These are phyloP conservation scores for Raddia distichophylla DNA, from an alignment of 176 grass and related monocot genomes.

Conservation along the genomic window DNA sequence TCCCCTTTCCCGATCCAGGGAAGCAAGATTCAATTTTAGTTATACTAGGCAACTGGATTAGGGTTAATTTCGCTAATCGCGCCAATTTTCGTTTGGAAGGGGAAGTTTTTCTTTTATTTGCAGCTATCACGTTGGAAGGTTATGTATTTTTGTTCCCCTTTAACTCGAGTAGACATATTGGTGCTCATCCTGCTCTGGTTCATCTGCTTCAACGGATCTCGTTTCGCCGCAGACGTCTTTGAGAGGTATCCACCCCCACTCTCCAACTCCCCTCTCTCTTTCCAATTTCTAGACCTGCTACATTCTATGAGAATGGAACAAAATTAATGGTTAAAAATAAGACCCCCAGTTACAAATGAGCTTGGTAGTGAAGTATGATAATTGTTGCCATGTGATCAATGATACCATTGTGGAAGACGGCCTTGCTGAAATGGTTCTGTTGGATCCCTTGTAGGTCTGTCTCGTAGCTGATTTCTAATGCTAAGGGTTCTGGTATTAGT, in stretches of 20 bases:
- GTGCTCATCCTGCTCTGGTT: conserved; percentile 78
- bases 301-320: background rate
- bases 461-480: background rate
- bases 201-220: conserved; percentile 74
- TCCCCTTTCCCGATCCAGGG: background rate
- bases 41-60: background rate
- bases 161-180: conserved; percentile 69
- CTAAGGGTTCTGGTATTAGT: background rate
- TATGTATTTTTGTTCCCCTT: conserved; percentile 16
- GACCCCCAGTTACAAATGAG: background rate
- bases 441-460: background rate
- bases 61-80: background rate
- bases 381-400: background rate
- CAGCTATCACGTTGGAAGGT: background rate
- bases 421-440: background rate
- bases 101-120: background rate
- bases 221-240: conserved; percentile 61
- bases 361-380: background rate
- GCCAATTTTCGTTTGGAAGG: background rate
- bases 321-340: background rate
- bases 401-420: background rate
- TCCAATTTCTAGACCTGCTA: background rate
- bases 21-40: background rate
- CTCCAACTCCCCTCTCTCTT: too few relatives aligned
- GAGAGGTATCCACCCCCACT: conserved; percentile 47